Percentiles rank a stretch among this genome's conserved stretches.
Evolutionary conservation across 768 basidiomycete species (phyloP).

Genomic region (Naganishia kalamii): DNA sequence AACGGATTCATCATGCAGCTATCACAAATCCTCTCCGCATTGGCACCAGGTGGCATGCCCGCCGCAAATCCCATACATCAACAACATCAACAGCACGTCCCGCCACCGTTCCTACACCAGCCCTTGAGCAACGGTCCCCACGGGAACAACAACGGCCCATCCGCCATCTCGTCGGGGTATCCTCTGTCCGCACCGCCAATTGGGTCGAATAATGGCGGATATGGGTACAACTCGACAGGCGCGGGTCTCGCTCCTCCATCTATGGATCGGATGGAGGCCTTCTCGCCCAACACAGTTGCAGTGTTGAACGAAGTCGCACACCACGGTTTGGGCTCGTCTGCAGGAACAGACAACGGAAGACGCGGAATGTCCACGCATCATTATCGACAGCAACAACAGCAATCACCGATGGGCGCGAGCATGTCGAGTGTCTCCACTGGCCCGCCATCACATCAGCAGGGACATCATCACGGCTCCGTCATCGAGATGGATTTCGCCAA

Average conservation of each 20-base stretch:
- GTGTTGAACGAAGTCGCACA: conserved; percentile 16
- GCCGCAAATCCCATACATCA: background rate
- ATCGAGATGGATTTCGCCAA: conserved; percentile 5
- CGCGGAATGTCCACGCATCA: background rate
- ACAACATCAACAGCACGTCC: background rate
- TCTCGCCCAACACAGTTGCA: conserved; percentile 18
- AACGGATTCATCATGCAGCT: conserved; percentile 24
- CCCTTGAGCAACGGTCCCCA: background rate
- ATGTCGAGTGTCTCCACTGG: conserved; percentile 4
- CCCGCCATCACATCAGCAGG: background rate
- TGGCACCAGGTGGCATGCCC: conserved; percentile 22
- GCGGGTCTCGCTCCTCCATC: background rate
- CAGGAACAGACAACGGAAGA: background rate
- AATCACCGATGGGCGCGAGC: conserved; percentile 3
- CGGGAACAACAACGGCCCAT: background rate
- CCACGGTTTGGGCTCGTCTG: background rate
- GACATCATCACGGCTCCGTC: background rate
- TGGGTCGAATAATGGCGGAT: background rate
- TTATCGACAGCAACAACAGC: background rate
- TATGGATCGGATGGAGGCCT: conserved; percentile 13
- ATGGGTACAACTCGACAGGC: background rate
- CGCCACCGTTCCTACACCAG: background rate
- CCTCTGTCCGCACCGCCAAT: background rate
- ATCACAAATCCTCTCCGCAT: conserved; percentile 38
- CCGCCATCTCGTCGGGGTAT: background rate